Evolutionary conservation across 768 basidiomycete species (phyloP), one percentile per base, ranked within the genome.

Genomic region (Roridomyces roridus): DNA sequence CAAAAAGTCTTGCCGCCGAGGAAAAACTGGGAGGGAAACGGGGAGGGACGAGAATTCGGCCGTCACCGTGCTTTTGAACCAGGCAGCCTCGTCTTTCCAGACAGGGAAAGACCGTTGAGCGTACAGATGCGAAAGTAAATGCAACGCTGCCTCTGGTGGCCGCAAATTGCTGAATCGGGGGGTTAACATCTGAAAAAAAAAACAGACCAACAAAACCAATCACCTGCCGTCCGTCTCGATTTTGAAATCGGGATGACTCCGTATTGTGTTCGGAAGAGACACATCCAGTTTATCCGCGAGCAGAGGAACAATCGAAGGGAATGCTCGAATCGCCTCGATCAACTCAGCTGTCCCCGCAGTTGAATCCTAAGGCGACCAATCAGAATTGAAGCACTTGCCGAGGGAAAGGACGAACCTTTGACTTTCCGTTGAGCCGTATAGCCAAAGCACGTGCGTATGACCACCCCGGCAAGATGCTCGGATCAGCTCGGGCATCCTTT

Each of bases 91-190:
- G 14, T 88, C 85, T 75, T 96, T 98, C 95, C 95, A 98, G 3
- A 96, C 69, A 0, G 86, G 69, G 9, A 73, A 78, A 0, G 92
- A 90, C 7, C 93, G 88, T 39, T 89, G 85, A 4, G 83, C 91
- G 69, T 98, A 98, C 21, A 98, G 84, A 66, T 95, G 92, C 0
- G 92, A 90, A 4, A 98, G 81, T 8, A 97, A 83, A 62, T 97
- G 89, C 0, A 94, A 73, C 3, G 82, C 69, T 0, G 82, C 80
- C 9, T 77, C 71, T 23, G 81, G 67, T 15, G 74, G 68, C 0
- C 74, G 65, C 17, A 83, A 67, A 50, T 67, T 70, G 45, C 83
- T 78, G 62, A 41, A 15, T 18, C 18, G 29, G 29, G n/a, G 7
- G 54, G 24, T n/a, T 15, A 34, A 15, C 10, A 11, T 34, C 15